Base-by-base conservation (phyloP, 495 filamentous ascomycete species). In the Neurospora tetraspora region DNA sequence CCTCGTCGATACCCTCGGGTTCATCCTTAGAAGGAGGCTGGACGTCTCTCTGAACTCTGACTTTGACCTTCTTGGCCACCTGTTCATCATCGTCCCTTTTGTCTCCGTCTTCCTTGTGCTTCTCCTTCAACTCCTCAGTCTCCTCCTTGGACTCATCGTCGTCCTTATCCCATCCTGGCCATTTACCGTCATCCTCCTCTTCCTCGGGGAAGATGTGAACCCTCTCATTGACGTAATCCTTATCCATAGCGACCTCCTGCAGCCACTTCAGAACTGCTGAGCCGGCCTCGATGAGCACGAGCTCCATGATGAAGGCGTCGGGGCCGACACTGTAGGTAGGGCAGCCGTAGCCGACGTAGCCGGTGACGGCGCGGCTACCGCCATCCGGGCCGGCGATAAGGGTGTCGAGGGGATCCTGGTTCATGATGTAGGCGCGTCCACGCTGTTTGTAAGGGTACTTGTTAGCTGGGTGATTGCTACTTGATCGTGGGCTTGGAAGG, bases 391-490 rank as follows among this genome's bases (percentile, higher is more conserved):
- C 86, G 10, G 84, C 78, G 34, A 91, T 77, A 7, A 82, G 84
- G 5, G 79, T 80, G 37, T 85, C 89, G 2, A 84, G 71, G 0
- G 84, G 83, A 14, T 86, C 78, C 0, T 79, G 11, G n/a, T 86
- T 87, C 27, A 86, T 77, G n/a, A 87, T 73, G 75, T 91, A 94
- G 6, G 85, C 89, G 34, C 90, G 87, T 47, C 84, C 86, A 34
- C 89, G 88, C 81, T 90, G 79, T 12, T 47, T 38, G 6, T 1
- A 14, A 4, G 39, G 20, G 11, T 70, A 20, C 3, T 45, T 34
- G 45, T 36, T 53, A 59, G 14, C 70, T 14, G 31, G 7, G 1
- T 61, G 16, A 16, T 34, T 68, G 31, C 2, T 23, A 65, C 31
- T 38, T 6, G 36, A 27, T 23, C 40, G 69, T 59, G 1, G 61